Conservation (phyloP, 805 yeast genomes). For the Pichia nanzhaoensis region DNA sequence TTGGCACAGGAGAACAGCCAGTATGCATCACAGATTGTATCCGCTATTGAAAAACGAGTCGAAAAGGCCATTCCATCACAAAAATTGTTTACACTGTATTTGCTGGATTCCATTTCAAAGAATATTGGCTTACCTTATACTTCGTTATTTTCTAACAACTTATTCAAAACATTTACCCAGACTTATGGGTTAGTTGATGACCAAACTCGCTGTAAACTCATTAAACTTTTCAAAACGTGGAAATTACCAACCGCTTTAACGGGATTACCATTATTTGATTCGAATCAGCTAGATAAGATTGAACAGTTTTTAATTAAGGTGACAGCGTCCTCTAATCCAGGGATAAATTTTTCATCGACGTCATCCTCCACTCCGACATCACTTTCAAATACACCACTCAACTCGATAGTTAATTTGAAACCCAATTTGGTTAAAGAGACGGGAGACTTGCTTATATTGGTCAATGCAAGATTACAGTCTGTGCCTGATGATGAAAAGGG, state of each 20-base stretch:
- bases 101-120: slow-evolving; percentile 87
- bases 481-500: slow-evolving; percentile 35
- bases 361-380: neutral
- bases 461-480: slow-evolving; percentile 34
- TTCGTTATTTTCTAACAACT: slow-evolving; percentile 61
- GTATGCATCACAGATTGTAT: slow-evolving; percentile 70
- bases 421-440: slow-evolving; percentile 26
- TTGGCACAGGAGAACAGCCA: slow-evolving; percentile 81
- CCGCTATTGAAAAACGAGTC: slow-evolving; percentile 69
- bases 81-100: slow-evolving; percentile 76
- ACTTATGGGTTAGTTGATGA: slow-evolving; percentile 79
- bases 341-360: slow-evolving; percentile 2
- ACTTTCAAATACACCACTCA: neutral
- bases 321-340: slow-evolving; percentile 32
- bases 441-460: slow-evolving; percentile 35
- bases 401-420: slow-evolving; percentile 6
- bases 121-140: slow-evolving; percentile 88
- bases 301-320: slow-evolving; percentile 66
- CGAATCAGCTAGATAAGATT: slow-evolving; percentile 60
- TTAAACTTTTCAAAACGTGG: slow-evolving; percentile 85
- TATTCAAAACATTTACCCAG: slow-evolving; percentile 64
- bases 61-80: slow-evolving; percentile 73
- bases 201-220: slow-evolving; percentile 62
- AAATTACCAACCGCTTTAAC: slow-evolving; percentile 55
- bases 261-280: slow-evolving; percentile 67